phyloP scores from a whole-genome alignment of 2,329 filamentous ascomycete genomes.

The Trichophaea hybrida region DNA sequence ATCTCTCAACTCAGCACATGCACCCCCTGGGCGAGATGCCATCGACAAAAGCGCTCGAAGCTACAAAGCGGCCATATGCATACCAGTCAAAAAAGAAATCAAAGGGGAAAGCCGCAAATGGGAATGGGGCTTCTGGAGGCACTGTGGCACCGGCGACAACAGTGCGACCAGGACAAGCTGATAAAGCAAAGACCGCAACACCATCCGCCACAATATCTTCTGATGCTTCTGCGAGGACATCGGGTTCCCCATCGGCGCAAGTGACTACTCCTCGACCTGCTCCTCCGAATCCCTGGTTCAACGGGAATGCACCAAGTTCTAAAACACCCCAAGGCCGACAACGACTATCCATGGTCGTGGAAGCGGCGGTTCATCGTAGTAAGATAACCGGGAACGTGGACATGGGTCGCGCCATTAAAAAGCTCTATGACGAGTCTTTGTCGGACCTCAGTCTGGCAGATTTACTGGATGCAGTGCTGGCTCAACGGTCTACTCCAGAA shows the following conservation, averaged over 20 bases:
- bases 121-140: slow-evolving; percentile 1
- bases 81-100: slow-evolving; percentile 16
- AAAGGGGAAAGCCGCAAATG: slow-evolving; percentile 11
- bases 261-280: background rate
- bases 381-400: slow-evolving; percentile 21
- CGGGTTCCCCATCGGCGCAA: slow-evolving; percentile 9
- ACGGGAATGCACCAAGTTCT: slow-evolving; percentile 21
- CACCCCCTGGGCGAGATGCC: slow-evolving; percentile 22
- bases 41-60: slow-evolving; percentile 17
- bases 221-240: background rate
- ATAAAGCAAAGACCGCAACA: background rate
- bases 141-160: background rate
- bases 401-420: slow-evolving; percentile 23
- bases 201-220: background rate
- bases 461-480: slow-evolving; percentile 23
- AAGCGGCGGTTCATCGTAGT: slow-evolving; percentile 23
- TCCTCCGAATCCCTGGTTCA: slow-evolving; percentile 16
- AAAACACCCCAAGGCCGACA: slow-evolving; percentile 23
- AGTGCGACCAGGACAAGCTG: background rate
- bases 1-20: slow-evolving; percentile 20
- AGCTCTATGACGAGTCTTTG: slow-evolving; percentile 23
- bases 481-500: slow-evolving; percentile 21
- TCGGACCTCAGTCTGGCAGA: slow-evolving; percentile 19
- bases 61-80: slow-evolving; percentile 15
- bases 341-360: slow-evolving; percentile 22